A percentile compares a stretch with the other conserved stretches of the same genome.
Evolutionary conservation across 306 rosid genomes (phyloP).

Genomic region (Ziziphus jujuba): DNA sequence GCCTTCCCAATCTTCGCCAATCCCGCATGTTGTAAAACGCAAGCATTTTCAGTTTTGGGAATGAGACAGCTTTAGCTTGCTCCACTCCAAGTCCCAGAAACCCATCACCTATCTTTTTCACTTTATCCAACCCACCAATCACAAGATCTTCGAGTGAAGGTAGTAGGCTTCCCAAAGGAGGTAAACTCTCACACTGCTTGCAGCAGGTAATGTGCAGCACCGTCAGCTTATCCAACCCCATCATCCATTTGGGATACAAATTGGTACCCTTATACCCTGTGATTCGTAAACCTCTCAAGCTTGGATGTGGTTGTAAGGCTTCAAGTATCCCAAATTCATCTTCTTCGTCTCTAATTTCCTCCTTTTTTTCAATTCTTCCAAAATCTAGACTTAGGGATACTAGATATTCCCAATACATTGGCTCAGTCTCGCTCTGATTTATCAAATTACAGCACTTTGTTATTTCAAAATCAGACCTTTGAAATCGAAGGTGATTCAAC

Average conservation of each 20-base stretch:
- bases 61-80: not conserved
- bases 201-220: accelerated
- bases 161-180: constrained; percentile 14
- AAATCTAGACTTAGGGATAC: not conserved
- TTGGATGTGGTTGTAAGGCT: constrained; percentile 8
- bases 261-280: accelerated
- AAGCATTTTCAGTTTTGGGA: not conserved
- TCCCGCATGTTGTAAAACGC: not conserved
- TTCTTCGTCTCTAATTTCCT: not conserved
- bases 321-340: not conserved
- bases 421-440: not conserved
- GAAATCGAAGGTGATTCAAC: not conserved
- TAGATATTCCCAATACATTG: not conserved
- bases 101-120: not conserved
- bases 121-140: not conserved
- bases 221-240: constrained; percentile 6
- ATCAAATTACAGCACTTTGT: not conserved
- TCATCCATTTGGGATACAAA: constrained; percentile 7
- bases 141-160: not conserved
- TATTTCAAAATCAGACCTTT: constrained; percentile 6
- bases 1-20: not conserved
- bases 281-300: not conserved
- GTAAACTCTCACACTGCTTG: not conserved
- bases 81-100: not conserved
- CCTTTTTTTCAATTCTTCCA: too few relatives aligned